Evolutionary conservation across 2,329 filamentous ascomycete genomes (phyloP).

Genomic region (Penicillium brasilianum): DNA sequence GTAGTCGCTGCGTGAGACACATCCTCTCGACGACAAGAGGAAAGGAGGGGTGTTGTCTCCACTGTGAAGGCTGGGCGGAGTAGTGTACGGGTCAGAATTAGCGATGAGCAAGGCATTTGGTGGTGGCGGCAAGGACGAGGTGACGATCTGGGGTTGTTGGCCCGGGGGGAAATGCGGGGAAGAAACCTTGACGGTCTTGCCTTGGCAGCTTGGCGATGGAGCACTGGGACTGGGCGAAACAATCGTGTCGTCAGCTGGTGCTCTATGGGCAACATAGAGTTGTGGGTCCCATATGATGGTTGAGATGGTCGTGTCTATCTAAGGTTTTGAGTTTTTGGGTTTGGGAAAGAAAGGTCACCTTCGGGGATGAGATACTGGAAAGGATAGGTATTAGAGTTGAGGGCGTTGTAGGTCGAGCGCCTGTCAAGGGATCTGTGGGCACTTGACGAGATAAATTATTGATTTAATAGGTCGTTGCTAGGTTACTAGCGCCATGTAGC

Average conservation of each 20-base stretch:
- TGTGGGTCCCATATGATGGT: not conserved
- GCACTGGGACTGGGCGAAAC: not conserved
- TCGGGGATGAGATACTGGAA: no score
- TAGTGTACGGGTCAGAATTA: not conserved
- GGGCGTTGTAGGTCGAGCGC: not conserved
- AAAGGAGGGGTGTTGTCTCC: not conserved
- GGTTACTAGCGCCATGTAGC: not conserved
- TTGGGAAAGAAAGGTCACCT: no score
- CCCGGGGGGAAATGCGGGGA: constrained; percentile 11
- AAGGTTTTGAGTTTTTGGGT: not conserved
- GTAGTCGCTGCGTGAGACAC: not conserved
- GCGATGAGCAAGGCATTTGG: not conserved
- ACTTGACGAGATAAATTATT: not conserved
- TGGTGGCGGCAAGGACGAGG: not conserved
- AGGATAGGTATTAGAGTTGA: not conserved
- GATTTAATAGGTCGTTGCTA: not conserved
- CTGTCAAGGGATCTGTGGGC: not conserved
- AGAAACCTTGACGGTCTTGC: not conserved
- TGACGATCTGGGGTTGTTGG: constrained; percentile 11
- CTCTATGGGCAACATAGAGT: not conserved
- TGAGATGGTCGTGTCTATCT: not conserved
- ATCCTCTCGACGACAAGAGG: not conserved
- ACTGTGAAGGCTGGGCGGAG: constrained; percentile 1
- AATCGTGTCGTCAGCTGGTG: not conserved
- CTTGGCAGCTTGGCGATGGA: constrained; percentile 12